phyloP scores from a whole-genome alignment of 2,329 filamentous ascomycete species.

The Phialocephala subalpina region DNA sequence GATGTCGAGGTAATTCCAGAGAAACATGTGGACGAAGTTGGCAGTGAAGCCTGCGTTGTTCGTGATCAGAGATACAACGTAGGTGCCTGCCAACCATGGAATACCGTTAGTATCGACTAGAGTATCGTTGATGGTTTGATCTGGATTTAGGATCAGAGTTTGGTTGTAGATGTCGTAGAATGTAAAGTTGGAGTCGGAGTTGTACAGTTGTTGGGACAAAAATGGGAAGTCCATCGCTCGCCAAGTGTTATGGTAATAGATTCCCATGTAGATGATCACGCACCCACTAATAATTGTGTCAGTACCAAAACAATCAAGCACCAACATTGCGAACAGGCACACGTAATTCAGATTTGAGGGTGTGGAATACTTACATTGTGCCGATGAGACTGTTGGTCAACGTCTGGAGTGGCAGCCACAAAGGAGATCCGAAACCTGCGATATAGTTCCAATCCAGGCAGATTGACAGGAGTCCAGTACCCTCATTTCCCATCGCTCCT shows the following conservation, averaged over 20 bases:
- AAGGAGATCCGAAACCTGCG: slow-evolving; percentile 9
- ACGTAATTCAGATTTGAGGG: background rate
- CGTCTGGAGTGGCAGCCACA: slow-evolving; percentile 14
- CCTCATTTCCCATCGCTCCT: slow-evolving; percentile 14
- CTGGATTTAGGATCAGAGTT: slow-evolving; percentile 48
- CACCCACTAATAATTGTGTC: slow-evolving; percentile 27
- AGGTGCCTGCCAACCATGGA: slow-evolving; percentile 50
- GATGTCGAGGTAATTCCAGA: slow-evolving; percentile 49
- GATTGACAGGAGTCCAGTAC: slow-evolving; percentile 3
- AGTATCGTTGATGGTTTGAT: slow-evolving; percentile 48
- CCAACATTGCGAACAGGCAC: too few species aligned
- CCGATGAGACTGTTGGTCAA: slow-evolving; percentile 13
- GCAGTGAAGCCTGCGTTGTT: slow-evolving; percentile 56
- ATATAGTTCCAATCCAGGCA: slow-evolving; percentile 19
- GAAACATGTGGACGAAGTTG: slow-evolving; percentile 51
- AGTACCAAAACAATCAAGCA: background rate
- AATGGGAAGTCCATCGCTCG: slow-evolving; percentile 49
- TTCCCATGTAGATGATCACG: slow-evolving; percentile 44
- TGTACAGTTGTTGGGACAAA: slow-evolving; percentile 50
- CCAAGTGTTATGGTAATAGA: slow-evolving; percentile 53
- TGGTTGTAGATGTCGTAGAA: slow-evolving; percentile 51
- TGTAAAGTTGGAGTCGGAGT: slow-evolving; percentile 45
- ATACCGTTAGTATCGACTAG: slow-evolving; percentile 47
- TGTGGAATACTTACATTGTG: background rate
- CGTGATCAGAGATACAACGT: slow-evolving; percentile 50